Percentiles rank a stretch among this genome's conserved stretches.
Evolutionary conservation across 768 basidiomycete genomes (phyloP).

Genomic region (Russula emetica): DNA sequence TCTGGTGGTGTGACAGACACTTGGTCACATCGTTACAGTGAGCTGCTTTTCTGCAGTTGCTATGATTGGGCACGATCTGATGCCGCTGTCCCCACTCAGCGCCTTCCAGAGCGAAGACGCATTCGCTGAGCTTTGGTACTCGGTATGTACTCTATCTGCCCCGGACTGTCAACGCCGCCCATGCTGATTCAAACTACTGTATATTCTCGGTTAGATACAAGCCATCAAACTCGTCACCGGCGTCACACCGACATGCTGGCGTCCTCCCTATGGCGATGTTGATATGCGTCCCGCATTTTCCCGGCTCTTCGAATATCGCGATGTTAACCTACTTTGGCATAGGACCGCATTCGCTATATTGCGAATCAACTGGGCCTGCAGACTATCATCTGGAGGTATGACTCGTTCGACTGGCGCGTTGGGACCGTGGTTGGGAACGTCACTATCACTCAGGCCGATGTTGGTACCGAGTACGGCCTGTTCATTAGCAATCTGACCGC

Average conservation of each 20-base stretch:
- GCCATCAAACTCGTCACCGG: no score
- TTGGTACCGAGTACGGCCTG: constrained; percentile 12
- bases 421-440: constrained; percentile 10
- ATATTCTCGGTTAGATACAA: constrained; percentile 38
- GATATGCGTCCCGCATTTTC: constrained; percentile 36
- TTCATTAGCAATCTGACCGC: constrained; percentile 18
- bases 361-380: constrained; percentile 61
- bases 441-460: constrained; percentile 7
- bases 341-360: constrained; percentile 68
- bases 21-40: constrained; percentile 53
- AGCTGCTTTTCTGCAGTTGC: neutral
- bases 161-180: neutral
- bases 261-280: constrained; percentile 60
- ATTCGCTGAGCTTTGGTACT: constrained; percentile 80
- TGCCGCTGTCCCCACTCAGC: constrained; percentile 31
- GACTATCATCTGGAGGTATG: constrained; percentile 70
- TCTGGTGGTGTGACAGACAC: constrained; percentile 33
- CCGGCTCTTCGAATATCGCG: neutral
- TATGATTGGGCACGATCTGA: neutral
- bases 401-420: constrained; percentile 63
- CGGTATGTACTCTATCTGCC: constrained; percentile 34
- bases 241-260: constrained; percentile 57
- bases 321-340: neutral
- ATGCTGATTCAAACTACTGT: neutral
- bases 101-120: constrained; percentile 56